A percentile compares a stretch with the other conserved stretches of the same genome.
phyloP scores from a whole-genome alignment of 495 filamentous ascomycete genomes.

The Cairneyella variabilis region DNA sequence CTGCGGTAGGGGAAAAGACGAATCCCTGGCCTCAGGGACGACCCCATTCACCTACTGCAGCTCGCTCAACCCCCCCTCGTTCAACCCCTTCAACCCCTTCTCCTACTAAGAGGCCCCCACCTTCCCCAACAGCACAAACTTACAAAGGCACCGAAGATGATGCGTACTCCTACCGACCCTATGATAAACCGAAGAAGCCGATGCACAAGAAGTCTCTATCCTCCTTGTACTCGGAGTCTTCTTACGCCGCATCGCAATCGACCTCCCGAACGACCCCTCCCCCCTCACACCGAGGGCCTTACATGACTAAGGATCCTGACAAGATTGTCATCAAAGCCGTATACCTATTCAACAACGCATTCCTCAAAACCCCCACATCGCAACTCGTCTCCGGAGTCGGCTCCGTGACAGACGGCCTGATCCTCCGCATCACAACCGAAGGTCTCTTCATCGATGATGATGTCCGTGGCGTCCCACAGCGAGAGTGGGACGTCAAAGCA shows the following conservation, averaged over 20 bases:
- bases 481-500: conserved; percentile 97
- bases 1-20: conserved; percentile 51
- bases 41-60: conserved; percentile 26
- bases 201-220: conserved; percentile 51
- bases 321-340: conserved; percentile 94
- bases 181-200: conserved; percentile 62
- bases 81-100: conserved; percentile 29
- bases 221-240: conserved; percentile 76
- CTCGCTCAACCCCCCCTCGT: conserved; percentile 2
- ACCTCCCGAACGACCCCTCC: conserved; percentile 86
- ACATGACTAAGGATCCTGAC: conserved; percentile 82
- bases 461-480: conserved; percentile 75
- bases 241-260: conserved; percentile 74
- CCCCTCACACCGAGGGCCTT: conserved; percentile 68
- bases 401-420: conserved; percentile 78
- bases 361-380: conserved; percentile 73
- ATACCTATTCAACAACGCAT: conserved; percentile 82
- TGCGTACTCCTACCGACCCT: conserved; percentile 75
- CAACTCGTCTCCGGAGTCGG: conserved; percentile 74
- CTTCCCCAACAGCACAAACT: conserved; percentile 59
- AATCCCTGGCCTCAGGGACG: conserved; percentile 53
- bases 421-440: conserved; percentile 80
- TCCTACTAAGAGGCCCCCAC: conserved; percentile 36
- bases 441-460: conserved; percentile 97
- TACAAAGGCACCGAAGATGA: conserved; percentile 58